phyloP scores from a whole-genome alignment of 202 grass and related monocot genomes.

The Schoenoplectus triqueter region DNA sequence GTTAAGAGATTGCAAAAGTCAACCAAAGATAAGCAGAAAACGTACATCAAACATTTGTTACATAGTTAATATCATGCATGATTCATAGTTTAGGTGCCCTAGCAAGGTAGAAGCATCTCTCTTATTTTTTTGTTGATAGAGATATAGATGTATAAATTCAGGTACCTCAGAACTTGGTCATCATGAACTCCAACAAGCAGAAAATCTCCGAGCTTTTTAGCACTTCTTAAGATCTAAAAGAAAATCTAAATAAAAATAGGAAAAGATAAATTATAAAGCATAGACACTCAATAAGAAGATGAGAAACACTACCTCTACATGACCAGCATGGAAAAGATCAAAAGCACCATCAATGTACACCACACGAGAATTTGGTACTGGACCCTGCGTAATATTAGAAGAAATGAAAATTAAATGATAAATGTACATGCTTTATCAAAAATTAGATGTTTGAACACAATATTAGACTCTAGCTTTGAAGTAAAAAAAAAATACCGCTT shows the following conservation, averaged over 20 bases:
- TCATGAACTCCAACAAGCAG: conserved; percentile 89
- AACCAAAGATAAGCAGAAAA: conserved; percentile 26
- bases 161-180: conserved; percentile 70
- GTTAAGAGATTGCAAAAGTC: conserved; percentile 28
- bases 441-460: not conserved
- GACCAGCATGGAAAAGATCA: conserved; percentile 91
- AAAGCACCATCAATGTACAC: conserved; percentile 90
- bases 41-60: conserved; percentile 33
- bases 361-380: conserved; percentile 72
- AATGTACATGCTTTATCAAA: not conserved
- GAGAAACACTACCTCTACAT: conserved; percentile 69
- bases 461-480: conserved; percentile 12
- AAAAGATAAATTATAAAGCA: conserved; percentile 5
- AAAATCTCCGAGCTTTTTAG: conserved; percentile 86
- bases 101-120: conserved; percentile 2
- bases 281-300: conserved; percentile 29
- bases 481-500: not conserved
- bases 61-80: not conserved
- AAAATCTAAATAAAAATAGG: conserved; percentile 37
- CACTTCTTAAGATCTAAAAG: conserved; percentile 79
- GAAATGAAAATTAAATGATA: conserved; percentile 39
- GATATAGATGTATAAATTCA: conserved; percentile 34
- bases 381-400: conserved; percentile 64
- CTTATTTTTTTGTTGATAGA: not conserved
- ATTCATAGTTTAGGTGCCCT: not conserved